Conservation (phyloP, 495 filamentous ascomycete genomes). For the Talaromyces wortmannii region DNA sequence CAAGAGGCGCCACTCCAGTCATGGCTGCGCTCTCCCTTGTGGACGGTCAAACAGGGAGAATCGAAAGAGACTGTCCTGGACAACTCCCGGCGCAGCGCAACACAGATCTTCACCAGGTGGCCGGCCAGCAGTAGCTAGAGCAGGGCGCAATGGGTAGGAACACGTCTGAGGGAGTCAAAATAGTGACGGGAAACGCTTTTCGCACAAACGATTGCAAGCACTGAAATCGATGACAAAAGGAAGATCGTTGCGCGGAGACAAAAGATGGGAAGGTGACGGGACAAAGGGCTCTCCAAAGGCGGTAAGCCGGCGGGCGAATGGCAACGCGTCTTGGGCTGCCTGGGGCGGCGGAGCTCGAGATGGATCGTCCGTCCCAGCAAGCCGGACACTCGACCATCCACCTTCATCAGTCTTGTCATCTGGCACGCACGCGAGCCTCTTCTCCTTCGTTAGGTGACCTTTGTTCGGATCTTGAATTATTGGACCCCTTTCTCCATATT, state of each 20-base stretch:
- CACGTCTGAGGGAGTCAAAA: too few relatives aligned
- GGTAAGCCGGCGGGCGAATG: slow-evolving; percentile 4
- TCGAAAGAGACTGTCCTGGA: not conserved
- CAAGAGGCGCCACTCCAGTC: slow-evolving; percentile 46
- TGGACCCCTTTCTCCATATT: not conserved
- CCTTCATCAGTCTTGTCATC: not conserved
- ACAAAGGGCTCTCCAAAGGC: not conserved
- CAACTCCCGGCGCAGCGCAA: not conserved
- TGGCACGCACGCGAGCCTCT: not conserved
- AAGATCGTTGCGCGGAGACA: not conserved
- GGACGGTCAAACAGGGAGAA: not conserved
- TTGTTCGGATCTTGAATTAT: not conserved
- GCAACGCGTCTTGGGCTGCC: not conserved
- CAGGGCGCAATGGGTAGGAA: not conserved
- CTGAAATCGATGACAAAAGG: not conserved
- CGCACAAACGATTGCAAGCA: not conserved
- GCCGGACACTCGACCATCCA: not conserved
- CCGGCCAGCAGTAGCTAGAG: not conserved
- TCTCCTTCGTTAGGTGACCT: not conserved
- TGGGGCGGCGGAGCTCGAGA: not conserved
- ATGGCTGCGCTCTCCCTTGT: slow-evolving; percentile 13
- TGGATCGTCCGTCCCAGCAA: not conserved
- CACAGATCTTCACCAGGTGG: not conserved
- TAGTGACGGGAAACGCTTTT: too few relatives aligned
- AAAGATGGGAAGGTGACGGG: not conserved